Evolutionary conservation across 75 land plant species (phyloP).

Genomic region (Picea sitchensis): DNA sequence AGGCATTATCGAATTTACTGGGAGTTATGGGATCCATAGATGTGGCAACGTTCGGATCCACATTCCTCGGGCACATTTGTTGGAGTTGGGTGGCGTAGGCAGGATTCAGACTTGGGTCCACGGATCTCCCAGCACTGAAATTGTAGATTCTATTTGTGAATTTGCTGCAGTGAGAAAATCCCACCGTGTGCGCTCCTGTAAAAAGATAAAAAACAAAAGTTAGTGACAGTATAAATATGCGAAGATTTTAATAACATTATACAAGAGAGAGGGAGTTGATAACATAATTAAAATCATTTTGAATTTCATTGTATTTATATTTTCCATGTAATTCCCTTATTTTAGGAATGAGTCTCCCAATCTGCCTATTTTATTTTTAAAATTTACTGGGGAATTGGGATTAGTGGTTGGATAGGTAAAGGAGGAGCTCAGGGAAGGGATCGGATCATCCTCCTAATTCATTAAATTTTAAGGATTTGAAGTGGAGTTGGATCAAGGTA

Average conservation of each 20-base stretch:
- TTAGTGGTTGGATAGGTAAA: background rate
- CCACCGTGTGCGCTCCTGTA: conserved; percentile 75
- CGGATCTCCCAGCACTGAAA: conserved; percentile 16
- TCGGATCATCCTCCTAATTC: background rate
- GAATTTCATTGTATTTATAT: background rate
- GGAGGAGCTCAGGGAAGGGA: background rate
- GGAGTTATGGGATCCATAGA: conserved; percentile 66
- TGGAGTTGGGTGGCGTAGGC: conserved; percentile 34
- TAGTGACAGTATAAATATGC: background rate
- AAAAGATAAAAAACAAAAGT: background rate
- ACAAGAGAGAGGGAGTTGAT: background rate
- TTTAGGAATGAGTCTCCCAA: no score
- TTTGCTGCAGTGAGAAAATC: conserved; percentile 63
- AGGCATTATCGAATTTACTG: conserved; percentile 46
- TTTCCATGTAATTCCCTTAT: background rate
- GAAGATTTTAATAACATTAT: background rate
- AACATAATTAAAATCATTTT: background rate
- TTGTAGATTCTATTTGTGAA: conserved; percentile 53
- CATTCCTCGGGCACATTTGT: conserved; percentile 34
- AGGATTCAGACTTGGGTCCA: conserved; percentile 54
- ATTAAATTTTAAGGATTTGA: background rate
- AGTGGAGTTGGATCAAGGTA: background rate
- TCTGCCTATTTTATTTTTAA: no score
- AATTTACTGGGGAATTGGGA: no score
- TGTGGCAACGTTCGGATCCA: conserved; percentile 35